Base-by-base conservation (phyloP, 148 eudicot species). In the Rhododendron griersonianum region DNA sequence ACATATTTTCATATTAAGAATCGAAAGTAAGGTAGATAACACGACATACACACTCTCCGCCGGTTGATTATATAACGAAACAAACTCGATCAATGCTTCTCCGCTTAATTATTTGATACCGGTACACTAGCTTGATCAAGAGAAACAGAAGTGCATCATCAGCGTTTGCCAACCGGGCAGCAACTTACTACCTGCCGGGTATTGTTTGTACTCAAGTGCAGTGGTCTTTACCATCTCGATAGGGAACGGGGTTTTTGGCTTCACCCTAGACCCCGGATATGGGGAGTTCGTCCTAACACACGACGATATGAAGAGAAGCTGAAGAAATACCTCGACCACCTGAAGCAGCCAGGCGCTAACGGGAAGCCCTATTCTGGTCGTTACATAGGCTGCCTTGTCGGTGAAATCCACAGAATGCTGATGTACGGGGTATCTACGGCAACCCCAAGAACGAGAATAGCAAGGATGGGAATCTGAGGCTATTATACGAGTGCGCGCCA, bases 161-260 rank as follows among this genome's bases (percentile, higher is more conserved):
- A 95, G 90, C 71, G 99, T 96, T 23, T 96, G 99, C 88, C 99
- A 96, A 71, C 99, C 99, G 8, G 98, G 98, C 47, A 93, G 47
- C 85, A 96, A 95, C 87, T 95, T 96, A 48, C 93, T 96, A 13
- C 98, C 98, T 41, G 99, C 99, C 0, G 99, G 99, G 16, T 96
- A 96, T 83, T 96, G 99, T 89, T 94, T 96, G 99, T 96, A 96
- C 93, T 96, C 98, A 1, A 96, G 99, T 91, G 95, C 99, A 0
- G 88, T 96, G 11, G 95, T 96, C 89, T 96, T 96, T 19, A 98
- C 95, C 11, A 88, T 96, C 30, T 91, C 99, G 21, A 81, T 96
- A 1, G 99, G 99, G 4, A 92, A 88, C 21, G 99, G 99, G 3
- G 99, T 95, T 0, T 94, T 79, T 16, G 86, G 95, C 35, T 96